These are phyloP conservation scores for Otatea glauca DNA, from an alignment of 176 grass and related monocot genomes.

Conservation along the genomic window DNA sequence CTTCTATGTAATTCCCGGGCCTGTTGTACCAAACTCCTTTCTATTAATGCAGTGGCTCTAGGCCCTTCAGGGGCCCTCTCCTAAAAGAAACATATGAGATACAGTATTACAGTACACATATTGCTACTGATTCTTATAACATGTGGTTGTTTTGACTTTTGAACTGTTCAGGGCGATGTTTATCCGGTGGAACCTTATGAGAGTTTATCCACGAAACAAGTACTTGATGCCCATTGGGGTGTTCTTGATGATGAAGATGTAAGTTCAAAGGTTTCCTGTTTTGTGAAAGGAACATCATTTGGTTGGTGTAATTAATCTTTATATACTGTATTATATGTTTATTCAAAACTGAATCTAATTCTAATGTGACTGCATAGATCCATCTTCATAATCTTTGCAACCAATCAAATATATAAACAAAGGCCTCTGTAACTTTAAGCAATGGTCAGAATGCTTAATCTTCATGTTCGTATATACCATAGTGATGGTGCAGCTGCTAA, in stretches of 20 bases:
- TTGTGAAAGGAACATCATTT: neutral
- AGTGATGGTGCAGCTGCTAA: slow-evolving; percentile 35
- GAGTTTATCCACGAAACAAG: slow-evolving; percentile 57
- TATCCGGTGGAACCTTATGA: slow-evolving; percentile 83
- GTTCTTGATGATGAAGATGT: slow-evolving; percentile 95
- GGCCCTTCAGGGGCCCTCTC: too few species aligned
- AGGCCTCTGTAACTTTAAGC: slow-evolving; percentile 15
- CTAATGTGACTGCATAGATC: neutral
- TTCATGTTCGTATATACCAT: slow-evolving; percentile 18
- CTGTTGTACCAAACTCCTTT: too few species aligned
- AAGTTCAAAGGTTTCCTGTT: slow-evolving; percentile 50
- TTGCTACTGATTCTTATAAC: slow-evolving; percentile 35
- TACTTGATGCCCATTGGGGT: slow-evolving; percentile 98
- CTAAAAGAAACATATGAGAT: neutral
- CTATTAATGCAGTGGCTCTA: too few species aligned
- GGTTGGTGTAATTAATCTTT: neutral
- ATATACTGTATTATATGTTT: slow-evolving; percentile 8
- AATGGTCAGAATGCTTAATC: slow-evolving; percentile 1
- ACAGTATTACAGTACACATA: slow-evolving; percentile 1
- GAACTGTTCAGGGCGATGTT: slow-evolving; percentile 82
- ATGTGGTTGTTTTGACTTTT: slow-evolving; percentile 43
- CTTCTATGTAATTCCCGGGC: too few species aligned
- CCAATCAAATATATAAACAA: slow-evolving; percentile 13
- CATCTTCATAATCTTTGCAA: slow-evolving; percentile 31
- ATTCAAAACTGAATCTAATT: slow-evolving; percentile 23